Conservation (phyloP, 2,329 filamentous ascomycete species). For the Shiraia sp. region DNA sequence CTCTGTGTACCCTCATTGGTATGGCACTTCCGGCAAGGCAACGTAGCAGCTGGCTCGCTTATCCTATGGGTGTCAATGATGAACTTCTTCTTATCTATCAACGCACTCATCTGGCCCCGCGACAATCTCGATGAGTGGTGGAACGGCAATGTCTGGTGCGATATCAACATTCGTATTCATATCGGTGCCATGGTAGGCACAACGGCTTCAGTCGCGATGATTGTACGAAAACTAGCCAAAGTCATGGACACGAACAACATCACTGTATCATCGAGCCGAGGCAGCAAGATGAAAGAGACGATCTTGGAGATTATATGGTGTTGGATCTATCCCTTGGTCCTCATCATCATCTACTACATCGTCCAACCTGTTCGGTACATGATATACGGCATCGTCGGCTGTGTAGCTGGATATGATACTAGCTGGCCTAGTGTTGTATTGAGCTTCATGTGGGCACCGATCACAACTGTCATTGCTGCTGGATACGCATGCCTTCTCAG, state of each 20-base stretch:
- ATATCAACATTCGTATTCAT: slow-evolving; percentile 64
- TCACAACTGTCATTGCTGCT: slow-evolving; percentile 57
- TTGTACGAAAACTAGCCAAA: slow-evolving; percentile 62
- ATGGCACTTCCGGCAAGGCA: slow-evolving; percentile 64
- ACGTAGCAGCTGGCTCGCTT: slow-evolving; percentile 62
- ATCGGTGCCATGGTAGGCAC: slow-evolving; percentile 58
- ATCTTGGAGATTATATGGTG: slow-evolving; percentile 61
- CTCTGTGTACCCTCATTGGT: slow-evolving; percentile 61
- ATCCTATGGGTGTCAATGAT: slow-evolving; percentile 60
- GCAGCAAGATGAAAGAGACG: slow-evolving; percentile 52
- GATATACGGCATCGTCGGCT: slow-evolving; percentile 63
- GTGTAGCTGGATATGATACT: slow-evolving; percentile 56
- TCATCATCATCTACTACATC: slow-evolving; percentile 62
- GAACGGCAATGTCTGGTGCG: slow-evolving; percentile 64
- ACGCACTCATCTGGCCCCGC: slow-evolving; percentile 66
- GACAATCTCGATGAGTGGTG: slow-evolving; percentile 61
- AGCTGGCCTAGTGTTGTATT: slow-evolving; percentile 63
- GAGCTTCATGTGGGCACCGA: slow-evolving; percentile 58
- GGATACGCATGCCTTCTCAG: slow-evolving; percentile 64
- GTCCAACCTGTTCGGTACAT: slow-evolving; percentile 64
- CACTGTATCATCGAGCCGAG: slow-evolving; percentile 54
- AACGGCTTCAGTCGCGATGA: slow-evolving; percentile 58
- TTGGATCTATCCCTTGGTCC: slow-evolving; percentile 57
- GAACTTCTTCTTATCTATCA: slow-evolving; percentile 63
- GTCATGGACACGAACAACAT: slow-evolving; percentile 64